phyloP scores from a whole-genome alignment of 495 filamentous ascomycete genomes.

The Lophium mytilinum region DNA sequence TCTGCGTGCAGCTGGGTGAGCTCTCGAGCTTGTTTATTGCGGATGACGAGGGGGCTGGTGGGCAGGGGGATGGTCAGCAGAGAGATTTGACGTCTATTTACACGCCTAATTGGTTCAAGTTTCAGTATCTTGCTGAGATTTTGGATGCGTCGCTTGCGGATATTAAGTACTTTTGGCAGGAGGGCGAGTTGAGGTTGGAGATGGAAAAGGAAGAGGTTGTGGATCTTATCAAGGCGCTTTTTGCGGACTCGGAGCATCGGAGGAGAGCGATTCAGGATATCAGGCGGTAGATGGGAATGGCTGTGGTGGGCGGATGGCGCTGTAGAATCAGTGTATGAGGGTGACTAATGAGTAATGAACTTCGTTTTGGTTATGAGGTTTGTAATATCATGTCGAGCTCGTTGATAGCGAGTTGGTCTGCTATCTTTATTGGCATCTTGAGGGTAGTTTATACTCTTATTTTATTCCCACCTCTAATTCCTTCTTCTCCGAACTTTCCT shows the following conservation, averaged over 20 bases:
- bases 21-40: slow-evolving; percentile 72
- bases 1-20: slow-evolving; percentile 61
- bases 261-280: slow-evolving; percentile 75
- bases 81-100: slow-evolving; percentile 62
- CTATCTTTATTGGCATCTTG: too few species aligned
- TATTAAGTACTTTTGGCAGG: slow-evolving; percentile 79
- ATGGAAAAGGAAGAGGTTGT: slow-evolving; percentile 78
- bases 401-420: too few species aligned
- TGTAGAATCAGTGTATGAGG: too few species aligned
- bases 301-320: too few species aligned
- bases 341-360: too few species aligned
- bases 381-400: too few species aligned
- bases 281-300: slow-evolving; percentile 26
- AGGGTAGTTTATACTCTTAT: too few species aligned
- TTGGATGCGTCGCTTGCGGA: slow-evolving; percentile 84
- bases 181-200: slow-evolving; percentile 75
- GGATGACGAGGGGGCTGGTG: slow-evolving; percentile 27
- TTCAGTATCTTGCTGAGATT: slow-evolving; percentile 82
- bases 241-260: slow-evolving; percentile 77
- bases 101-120: slow-evolving; percentile 74
- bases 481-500: too few species aligned
- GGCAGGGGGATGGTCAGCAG: slow-evolving; percentile 19
- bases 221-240: slow-evolving; percentile 79
- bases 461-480: too few species aligned
- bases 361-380: too few species aligned